A percentile compares a stretch with the other conserved stretches of the same genome.
Evolutionary conservation across 2,329 filamentous ascomycete species (phyloP).

Genomic region (Venturia asperata): DNA sequence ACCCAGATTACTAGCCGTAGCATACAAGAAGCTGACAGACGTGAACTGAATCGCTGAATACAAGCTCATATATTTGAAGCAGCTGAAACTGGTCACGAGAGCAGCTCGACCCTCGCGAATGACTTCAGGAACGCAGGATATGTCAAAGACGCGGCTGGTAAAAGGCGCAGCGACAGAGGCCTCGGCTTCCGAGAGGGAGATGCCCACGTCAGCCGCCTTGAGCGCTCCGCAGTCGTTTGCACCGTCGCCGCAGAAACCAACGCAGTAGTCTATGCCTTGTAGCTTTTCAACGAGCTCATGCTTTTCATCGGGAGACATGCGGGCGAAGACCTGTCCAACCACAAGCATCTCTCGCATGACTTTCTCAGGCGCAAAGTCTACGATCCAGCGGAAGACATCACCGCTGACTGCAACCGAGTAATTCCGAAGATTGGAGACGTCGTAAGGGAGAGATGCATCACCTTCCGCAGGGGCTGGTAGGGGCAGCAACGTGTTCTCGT

Average conservation of each 20-base stretch:
- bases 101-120: conserved; percentile 90
- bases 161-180: conserved; percentile 98
- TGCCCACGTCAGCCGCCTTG: conserved; percentile 95
- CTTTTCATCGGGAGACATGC: conserved; percentile 98
- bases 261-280: conserved; percentile 91
- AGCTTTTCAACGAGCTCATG: conserved; percentile 96
- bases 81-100: conserved; percentile 96
- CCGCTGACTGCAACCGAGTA: conserved; percentile 86
- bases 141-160: conserved; percentile 91
- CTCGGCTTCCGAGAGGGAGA: conserved; percentile 93
- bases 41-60: conserved; percentile 99
- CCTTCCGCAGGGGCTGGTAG: conserved; percentile 60
- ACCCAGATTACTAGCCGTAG: conserved; percentile 84
- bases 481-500: conserved; percentile 75
- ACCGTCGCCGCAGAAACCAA: conserved; percentile 93
- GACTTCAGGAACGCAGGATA: conserved; percentile 86
- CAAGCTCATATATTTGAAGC: conserved; percentile 99
- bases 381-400: conserved; percentile 92
- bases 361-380: conserved; percentile 81
- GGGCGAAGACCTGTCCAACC: conserved; percentile 84
- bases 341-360: conserved; percentile 83
- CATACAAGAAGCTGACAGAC: conserved; percentile 92
- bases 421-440: conserved; percentile 71
- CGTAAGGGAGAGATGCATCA: conserved; percentile 79
- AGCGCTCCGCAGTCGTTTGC: conserved; percentile 96